A percentile compares a stretch with the other conserved stretches of the same genome.
phyloP scores from a whole-genome alignment of 495 filamentous ascomycete species.

The Hyaloscypha hepaticicola region DNA sequence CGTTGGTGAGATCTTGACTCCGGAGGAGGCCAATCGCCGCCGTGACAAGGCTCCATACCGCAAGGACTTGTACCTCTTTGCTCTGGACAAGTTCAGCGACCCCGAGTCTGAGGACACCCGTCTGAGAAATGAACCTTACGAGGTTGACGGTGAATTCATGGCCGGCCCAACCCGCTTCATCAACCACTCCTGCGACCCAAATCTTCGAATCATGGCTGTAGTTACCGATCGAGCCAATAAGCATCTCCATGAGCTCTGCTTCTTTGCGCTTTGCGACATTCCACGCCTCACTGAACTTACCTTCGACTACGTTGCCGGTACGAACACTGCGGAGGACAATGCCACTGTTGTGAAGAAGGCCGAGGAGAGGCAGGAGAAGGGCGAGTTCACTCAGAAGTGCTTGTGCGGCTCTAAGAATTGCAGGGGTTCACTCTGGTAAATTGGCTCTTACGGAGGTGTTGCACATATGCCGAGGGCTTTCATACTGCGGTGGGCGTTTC shows the following conservation, averaged over 20 bases:
- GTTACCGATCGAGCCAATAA: constrained; percentile 74
- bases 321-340: constrained; percentile 18
- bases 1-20: constrained; percentile 82
- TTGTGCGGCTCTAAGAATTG: constrained; percentile 8
- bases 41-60: constrained; percentile 49
- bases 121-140: constrained; percentile 42
- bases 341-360: not conserved
- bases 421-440: constrained; percentile 21
- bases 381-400: not conserved
- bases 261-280: constrained; percentile 78
- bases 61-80: constrained; percentile 77
- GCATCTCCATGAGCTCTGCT: constrained; percentile 78
- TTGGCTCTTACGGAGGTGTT: too few relatives aligned
- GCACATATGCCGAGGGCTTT: not conserved
- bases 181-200: constrained; percentile 70
- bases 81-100: constrained; percentile 74
- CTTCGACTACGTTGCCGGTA: constrained; percentile 76
- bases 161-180: constrained; percentile 66
- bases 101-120: constrained; percentile 43
- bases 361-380: not conserved
- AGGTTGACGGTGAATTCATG: constrained; percentile 56
- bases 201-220: constrained; percentile 80
- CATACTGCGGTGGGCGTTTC: too few relatives aligned
- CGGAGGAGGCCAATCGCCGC: constrained; percentile 63
- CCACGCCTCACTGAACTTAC: constrained; percentile 70